Evolutionary conservation across 1,284 basidiomycete species (phyloP), one percentile per base, ranked within the genome.

Genomic region (Peniophora sp.): DNA sequence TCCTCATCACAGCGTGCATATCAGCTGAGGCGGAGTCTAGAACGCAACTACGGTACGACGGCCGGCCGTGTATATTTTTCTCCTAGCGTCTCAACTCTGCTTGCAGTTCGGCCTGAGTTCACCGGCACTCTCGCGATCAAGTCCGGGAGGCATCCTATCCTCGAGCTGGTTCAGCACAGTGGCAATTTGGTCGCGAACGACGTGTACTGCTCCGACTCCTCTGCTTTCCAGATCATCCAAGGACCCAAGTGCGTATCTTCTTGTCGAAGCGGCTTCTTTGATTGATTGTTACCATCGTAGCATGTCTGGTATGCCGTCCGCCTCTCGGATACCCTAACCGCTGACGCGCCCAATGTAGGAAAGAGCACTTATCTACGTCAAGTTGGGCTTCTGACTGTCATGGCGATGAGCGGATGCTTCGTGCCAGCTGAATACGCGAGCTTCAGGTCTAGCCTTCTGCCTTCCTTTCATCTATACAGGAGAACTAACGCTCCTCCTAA

Each of bases 291-390:
- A 36, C n/a, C 10, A 43, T 23, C 56, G n/a, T 55, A 93, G 90
- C 63, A 93, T 93, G 90, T 89, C 89, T 25, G 90, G 83, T 85
- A 64, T 20, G 63, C n/a, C n/a, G n/a, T 52, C 9, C 19, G 23
- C 12, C 20, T 17, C 16, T 6, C 10, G n/a, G n/a, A 36, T 36
- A 10, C n/a, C 34, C n/a, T n/a, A n/a, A n/a, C 34, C 34, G 34
- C 34, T n/a, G 34, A n/a, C 34, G 34, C 10, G 34, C 34, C n/a
- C 10, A 36, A 16, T 46, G 48, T 58, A 75, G 92, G 92, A 1
- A 98, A 98, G 68, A 96, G 89, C 63, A 97, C 94, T 0, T 95
- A 94, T 61, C 71, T 98, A 10, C 79, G 85, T 17, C 93, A 97
- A 63, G 79, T 93, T 25, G 95, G 87, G 0, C 72, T 97, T 2